A percentile compares a stretch with the other conserved stretches of the same genome.
These are phyloP conservation scores for Pestalotiopsis sp. DNA, from an alignment of 2,329 filamentous ascomycete species.

Conservation along the genomic window DNA sequence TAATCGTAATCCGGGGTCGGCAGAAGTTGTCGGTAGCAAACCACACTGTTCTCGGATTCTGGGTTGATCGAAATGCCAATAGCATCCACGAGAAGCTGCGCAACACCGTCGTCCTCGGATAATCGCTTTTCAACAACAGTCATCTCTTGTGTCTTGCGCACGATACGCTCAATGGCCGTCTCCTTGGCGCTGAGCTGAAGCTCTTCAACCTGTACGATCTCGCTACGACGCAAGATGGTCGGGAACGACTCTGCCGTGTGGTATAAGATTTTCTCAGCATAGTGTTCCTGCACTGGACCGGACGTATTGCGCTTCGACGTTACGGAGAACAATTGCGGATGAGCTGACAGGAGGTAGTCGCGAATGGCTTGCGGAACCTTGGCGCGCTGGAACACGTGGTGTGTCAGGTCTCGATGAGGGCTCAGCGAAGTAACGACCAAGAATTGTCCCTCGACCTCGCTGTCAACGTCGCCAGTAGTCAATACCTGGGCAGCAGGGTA, in stretches of 20 bases:
- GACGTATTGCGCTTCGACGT: slow-evolving; percentile 72
- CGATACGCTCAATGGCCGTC: slow-evolving; percentile 87
- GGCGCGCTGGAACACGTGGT: slow-evolving; percentile 87
- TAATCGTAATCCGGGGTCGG: slow-evolving; percentile 52
- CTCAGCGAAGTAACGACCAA: slow-evolving; percentile 80
- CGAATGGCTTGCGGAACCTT: slow-evolving; percentile 80
- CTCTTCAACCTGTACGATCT: slow-evolving; percentile 73
- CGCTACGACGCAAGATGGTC: slow-evolving; percentile 85
- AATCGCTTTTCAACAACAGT: slow-evolving; percentile 74
- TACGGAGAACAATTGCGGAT: slow-evolving; percentile 78
- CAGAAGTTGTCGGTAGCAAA: slow-evolving; percentile 75
- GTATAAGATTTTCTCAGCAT: slow-evolving; percentile 82
- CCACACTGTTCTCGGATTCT: slow-evolving; percentile 74
- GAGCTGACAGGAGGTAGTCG: slow-evolving; percentile 82
- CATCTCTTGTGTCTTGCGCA: slow-evolving; percentile 89
- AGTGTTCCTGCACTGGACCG: slow-evolving; percentile 72
- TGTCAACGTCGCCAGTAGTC: slow-evolving; percentile 65
- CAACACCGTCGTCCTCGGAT: slow-evolving; percentile 69
- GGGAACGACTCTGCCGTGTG: slow-evolving; percentile 86
- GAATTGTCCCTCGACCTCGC: slow-evolving; percentile 90
- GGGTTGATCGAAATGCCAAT: slow-evolving; percentile 78
- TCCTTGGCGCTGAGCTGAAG: slow-evolving; percentile 74
- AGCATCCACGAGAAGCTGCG: slow-evolving; percentile 72
- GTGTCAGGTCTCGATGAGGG: slow-evolving; percentile 77
- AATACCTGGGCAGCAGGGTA: slow-evolving; percentile 85